These are phyloP conservation scores for Citrus sp. DNA, from an alignment of 345 rosid species.

Conservation along the genomic window DNA sequence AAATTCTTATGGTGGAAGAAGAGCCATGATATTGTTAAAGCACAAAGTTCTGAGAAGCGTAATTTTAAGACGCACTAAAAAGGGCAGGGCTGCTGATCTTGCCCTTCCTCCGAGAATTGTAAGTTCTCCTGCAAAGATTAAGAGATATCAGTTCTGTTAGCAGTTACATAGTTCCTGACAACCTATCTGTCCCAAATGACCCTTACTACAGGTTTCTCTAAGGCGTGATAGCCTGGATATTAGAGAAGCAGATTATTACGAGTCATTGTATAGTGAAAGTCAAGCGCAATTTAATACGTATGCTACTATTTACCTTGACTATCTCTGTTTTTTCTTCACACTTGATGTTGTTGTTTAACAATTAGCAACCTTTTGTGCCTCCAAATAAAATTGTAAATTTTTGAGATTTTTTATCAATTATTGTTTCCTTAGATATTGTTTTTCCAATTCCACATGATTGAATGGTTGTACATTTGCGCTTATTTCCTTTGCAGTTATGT, in stretches of 20 bases:
- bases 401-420: not conserved
- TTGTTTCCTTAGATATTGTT: not conserved
- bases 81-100: conserved; percentile 96
- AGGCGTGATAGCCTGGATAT: conserved; percentile 85
- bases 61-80: conserved; percentile 84
- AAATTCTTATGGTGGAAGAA: conserved; percentile 38
- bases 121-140: conserved; percentile 19
- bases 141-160: not conserved
- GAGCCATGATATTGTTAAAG: conserved; percentile 91
- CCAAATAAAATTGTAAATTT: not conserved
- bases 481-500: conserved; percentile 62
- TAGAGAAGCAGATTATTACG: conserved; percentile 83
- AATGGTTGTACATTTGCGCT: not conserved
- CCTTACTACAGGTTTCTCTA: conserved; percentile 53
- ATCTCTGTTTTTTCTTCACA: conserved; percentile 6
- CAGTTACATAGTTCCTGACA: conserved; percentile 3
- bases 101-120: conserved; percentile 97
- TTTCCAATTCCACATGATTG: not conserved
- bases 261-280: conserved; percentile 78
- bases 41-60: conserved; percentile 71
- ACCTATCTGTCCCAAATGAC: not conserved
- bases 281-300: conserved; percentile 92
- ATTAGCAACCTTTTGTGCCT: not conserved
- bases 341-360: not conserved
- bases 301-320: conserved; percentile 18